phyloP scores from a whole-genome alignment of 441 rosid species.

The Gossypium gossypioides region DNA sequence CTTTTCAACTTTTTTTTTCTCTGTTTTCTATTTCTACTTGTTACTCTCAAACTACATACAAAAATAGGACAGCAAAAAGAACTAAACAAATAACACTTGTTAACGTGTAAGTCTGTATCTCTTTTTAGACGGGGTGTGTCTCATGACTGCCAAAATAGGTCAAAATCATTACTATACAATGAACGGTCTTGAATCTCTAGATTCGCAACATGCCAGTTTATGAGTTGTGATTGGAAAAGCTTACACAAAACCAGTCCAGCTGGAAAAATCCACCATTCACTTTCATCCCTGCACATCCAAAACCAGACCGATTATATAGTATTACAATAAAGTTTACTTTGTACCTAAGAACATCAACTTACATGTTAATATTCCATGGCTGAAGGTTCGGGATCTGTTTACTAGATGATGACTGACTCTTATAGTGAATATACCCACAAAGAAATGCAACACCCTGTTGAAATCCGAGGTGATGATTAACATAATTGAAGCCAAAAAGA shows the following conservation, averaged over 20 bases:
- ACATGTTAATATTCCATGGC: conserved; percentile 98
- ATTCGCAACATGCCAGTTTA: conserved; percentile 94
- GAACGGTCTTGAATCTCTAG: conserved; percentile 99
- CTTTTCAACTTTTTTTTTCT: neutral
- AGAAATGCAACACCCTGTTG: conserved; percentile 75
- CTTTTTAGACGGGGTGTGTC: conserved; percentile 12
- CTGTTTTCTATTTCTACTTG: conserved; percentile 23
- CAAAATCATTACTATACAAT: conserved; percentile 77
- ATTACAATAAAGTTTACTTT: no score
- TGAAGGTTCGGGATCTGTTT: conserved; percentile 59
- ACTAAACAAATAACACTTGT: conserved; percentile 15
- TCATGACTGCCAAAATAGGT: conserved; percentile 98
- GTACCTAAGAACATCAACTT: conserved; percentile 25
- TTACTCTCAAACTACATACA: conserved; percentile 23
- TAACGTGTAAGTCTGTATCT: conserved; percentile 19
- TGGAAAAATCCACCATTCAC: conserved; percentile 99
- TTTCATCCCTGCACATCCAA: conserved; percentile 78
- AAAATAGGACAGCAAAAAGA: neutral
- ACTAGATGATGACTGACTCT: conserved; percentile 51
- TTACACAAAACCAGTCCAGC: conserved; percentile 84
- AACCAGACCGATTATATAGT: neutral
- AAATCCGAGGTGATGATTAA: neutral
- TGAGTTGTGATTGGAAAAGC: conserved; percentile 78
- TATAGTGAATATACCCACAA: conserved; percentile 87
- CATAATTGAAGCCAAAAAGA: neutral